phyloP scores from a whole-genome alignment of 257 asterid genomes.

The Nicotiana tabacum region DNA sequence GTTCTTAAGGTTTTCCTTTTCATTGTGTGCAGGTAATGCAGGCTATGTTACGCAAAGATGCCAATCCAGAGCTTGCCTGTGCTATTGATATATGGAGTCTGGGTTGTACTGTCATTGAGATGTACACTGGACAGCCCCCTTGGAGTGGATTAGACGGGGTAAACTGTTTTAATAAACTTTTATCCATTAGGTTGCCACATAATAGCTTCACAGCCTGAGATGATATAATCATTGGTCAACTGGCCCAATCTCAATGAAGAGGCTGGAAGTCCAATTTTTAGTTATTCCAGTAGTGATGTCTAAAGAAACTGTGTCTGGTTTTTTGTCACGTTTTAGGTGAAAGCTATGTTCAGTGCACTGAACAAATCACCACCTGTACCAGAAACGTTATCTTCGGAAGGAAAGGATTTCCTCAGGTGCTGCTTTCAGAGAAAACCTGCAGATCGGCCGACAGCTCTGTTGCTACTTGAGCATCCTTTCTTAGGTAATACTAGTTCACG shows the following conservation, averaged over 20 bases:
- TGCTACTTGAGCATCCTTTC: conserved; percentile 68
- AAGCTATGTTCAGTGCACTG: conserved; percentile 86
- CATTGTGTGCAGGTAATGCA: conserved; percentile 54
- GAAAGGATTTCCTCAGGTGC: conserved; percentile 65
- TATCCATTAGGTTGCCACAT: neutral
- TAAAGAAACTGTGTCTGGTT: neutral
- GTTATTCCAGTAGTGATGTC: neutral
- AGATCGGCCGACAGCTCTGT: conserved; percentile 62
- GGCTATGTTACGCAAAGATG: conserved; percentile 66
- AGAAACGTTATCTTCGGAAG: conserved; percentile 57
- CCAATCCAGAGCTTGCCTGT: conserved; percentile 56
- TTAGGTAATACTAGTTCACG: conserved; percentile 26
- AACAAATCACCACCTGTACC: conserved; percentile 72
- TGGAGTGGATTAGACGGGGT: conserved; percentile 73
- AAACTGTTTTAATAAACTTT: neutral
- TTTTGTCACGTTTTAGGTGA: conserved; percentile 34
- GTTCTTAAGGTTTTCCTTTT: neutral
- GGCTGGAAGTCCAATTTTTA: neutral
- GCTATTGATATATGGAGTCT: conserved; percentile 88
- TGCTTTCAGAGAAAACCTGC: conserved; percentile 73
- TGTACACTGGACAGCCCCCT: conserved; percentile 85
- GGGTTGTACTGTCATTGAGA: conserved; percentile 88
- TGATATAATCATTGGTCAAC: neutral
- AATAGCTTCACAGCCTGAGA: neutral
- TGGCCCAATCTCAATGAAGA: neutral